A percentile compares a stretch with the other conserved stretches of the same genome.
Evolutionary conservation across 805 yeast genomes (phyloP).

Genomic region (Kodamaea kaohsiungensis): DNA sequence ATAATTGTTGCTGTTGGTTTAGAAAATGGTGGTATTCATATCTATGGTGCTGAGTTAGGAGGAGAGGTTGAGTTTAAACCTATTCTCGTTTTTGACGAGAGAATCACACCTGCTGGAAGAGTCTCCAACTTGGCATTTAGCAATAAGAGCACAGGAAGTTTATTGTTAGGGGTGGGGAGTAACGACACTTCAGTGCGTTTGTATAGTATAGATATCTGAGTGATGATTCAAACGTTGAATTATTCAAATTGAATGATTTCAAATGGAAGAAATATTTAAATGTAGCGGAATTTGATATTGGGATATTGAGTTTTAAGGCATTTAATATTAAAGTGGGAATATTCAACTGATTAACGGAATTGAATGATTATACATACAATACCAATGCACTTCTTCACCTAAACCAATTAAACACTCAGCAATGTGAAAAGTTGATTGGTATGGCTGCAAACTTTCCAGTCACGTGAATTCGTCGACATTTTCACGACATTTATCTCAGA

Average conservation of each 20-base stretch:
- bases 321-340: too few relatives aligned
- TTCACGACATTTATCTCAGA: neutral
- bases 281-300: too few relatives aligned
- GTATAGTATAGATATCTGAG: slow-evolving; percentile 3
- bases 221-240: neutral
- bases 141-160: slow-evolving; percentile 19
- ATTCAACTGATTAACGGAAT: too few relatives aligned
- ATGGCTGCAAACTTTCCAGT: slow-evolving; percentile 1
- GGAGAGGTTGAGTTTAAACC: slow-evolving; percentile 19
- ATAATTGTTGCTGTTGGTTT: slow-evolving; percentile 61
- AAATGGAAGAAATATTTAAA: neutral
- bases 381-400: too few relatives aligned
- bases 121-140: slow-evolving; percentile 65
- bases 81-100: slow-evolving; percentile 17
- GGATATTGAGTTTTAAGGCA: too few relatives aligned
- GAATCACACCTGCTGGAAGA: slow-evolving; percentile 59
- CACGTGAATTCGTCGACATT: neutral
- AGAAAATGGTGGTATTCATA: slow-evolving; percentile 61
- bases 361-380: too few relatives aligned
- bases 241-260: neutral
- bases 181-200: slow-evolving; percentile 61
- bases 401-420: too few relatives aligned
- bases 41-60: slow-evolving; percentile 40
- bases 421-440: too few relatives aligned
- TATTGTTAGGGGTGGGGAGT: slow-evolving; percentile 60